These are phyloP conservation scores for Paxillus ammoniavirescens DNA, from an alignment of 768 basidiomycete species.

Conservation along the genomic window DNA sequence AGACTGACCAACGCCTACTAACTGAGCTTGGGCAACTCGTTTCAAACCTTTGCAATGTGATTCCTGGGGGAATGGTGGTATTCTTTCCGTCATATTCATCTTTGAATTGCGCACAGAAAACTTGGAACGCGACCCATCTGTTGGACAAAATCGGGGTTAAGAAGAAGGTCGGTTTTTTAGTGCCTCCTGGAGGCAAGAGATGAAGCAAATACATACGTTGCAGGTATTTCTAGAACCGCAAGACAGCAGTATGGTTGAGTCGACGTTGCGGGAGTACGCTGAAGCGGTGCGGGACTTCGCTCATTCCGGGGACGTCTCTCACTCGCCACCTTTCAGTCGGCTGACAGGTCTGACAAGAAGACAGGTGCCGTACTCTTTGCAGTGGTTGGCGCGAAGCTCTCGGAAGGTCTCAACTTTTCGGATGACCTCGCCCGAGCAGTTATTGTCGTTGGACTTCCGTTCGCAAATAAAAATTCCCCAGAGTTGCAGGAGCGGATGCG, in stretches of 20 bases:
- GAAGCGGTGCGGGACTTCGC: slow-evolving; percentile 38
- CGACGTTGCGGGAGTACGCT: slow-evolving; percentile 71
- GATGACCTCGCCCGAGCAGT: slow-evolving; percentile 85
- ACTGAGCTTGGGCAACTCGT: slow-evolving; percentile 82
- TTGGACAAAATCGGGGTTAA: slow-evolving; percentile 61
- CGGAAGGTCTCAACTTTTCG: slow-evolving; percentile 81
- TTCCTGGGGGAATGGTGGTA: slow-evolving; percentile 88
- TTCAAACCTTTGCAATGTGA: slow-evolving; percentile 71
- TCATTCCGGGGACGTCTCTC: neutral
- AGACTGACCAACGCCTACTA: slow-evolving; percentile 64
- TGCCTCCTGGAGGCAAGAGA: neutral
- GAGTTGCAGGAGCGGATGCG: slow-evolving; percentile 91
- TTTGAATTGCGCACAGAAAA: slow-evolving; percentile 59
- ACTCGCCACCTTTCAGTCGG: slow-evolving; percentile 19
- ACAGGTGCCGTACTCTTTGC: slow-evolving; percentile 85
- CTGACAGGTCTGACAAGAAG: slow-evolving; percentile 26
- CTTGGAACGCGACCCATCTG: slow-evolving; percentile 65
- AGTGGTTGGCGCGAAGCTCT: slow-evolving; percentile 96
- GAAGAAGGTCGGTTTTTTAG: slow-evolving; percentile 61
- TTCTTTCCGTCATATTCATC: slow-evolving; percentile 94
- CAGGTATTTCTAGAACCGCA: slow-evolving; percentile 92
- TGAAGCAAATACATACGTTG: neutral
- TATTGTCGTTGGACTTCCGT: slow-evolving; percentile 87
- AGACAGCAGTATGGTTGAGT: slow-evolving; percentile 68
- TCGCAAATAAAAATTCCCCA: slow-evolving; percentile 86